phyloP scores from a whole-genome alignment of 1,284 basidiomycete genomes.

The Irpex sp. region DNA sequence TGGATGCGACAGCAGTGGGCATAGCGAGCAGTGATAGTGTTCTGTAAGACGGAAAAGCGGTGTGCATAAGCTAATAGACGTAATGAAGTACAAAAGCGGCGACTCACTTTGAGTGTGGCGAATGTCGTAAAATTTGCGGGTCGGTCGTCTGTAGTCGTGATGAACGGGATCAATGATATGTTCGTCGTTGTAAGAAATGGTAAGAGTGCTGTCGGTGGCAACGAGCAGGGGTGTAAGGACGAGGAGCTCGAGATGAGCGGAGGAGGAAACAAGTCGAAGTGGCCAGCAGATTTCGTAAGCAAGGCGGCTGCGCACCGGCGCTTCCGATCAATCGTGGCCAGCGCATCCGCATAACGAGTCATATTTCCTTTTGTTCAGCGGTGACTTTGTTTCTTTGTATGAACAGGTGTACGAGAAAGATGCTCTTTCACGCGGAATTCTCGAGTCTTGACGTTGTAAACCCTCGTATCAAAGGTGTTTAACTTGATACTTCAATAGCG shows the following conservation, averaged over 20 bases:
- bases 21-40: neutral
- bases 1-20: neutral
- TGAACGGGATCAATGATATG: neutral
- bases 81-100: neutral
- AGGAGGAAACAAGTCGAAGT: neutral
- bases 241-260: slow-evolving; percentile 4
- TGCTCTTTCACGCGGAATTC: too few species aligned
- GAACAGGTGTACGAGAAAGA: too few species aligned
- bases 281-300: neutral
- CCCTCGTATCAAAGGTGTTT: too few species aligned
- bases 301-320: slow-evolving; percentile 4
- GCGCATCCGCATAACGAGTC: neutral
- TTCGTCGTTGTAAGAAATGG: neutral
- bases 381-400: too few species aligned
- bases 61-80: neutral
- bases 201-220: slow-evolving; percentile 4
- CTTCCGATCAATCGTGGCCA: neutral
- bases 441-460: too few species aligned
- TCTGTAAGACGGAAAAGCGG: neutral
- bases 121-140: neutral
- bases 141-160: neutral
- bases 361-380: neutral
- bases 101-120: neutral
- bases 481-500: too few species aligned
- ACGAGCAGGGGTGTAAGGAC: slow-evolving; percentile 2